phyloP scores from a whole-genome alignment of 106 monocot species.

The Dendrobium huoshanense region DNA sequence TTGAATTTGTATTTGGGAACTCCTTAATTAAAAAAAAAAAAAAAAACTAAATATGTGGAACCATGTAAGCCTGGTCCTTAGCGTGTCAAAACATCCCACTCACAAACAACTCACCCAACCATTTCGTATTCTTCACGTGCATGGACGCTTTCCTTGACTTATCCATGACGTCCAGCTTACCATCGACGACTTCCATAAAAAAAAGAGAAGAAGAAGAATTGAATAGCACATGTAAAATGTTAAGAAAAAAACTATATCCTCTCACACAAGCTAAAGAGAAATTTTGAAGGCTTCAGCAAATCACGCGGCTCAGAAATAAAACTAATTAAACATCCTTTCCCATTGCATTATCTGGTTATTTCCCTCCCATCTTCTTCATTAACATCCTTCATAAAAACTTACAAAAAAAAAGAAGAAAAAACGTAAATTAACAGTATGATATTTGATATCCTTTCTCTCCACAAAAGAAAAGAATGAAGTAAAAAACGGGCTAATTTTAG shows the following conservation, averaged over 20 bases:
- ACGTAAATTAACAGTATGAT: background rate
- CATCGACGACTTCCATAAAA: background rate
- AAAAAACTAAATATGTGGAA: background rate
- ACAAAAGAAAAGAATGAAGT: constrained; percentile 13
- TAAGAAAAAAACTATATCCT: no score
- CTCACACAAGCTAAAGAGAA: no score
- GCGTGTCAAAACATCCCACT: constrained; percentile 1
- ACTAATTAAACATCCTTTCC: no score
- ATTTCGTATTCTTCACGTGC: constrained; percentile 17
- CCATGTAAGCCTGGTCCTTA: background rate
- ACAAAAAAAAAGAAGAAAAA: background rate
- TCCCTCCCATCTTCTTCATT: no score
- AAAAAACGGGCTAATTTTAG: background rate
- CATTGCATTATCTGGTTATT: no score
- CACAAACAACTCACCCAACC: background rate
- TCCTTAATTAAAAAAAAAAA: background rate
- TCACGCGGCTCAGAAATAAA: no score
- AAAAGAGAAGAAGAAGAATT: no score
- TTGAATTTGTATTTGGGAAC: no score
- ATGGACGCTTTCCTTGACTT: constrained; percentile 18
- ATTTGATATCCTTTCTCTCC: background rate
- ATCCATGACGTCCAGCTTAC: background rate
- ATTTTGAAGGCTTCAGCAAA: no score
- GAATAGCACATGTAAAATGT: no score
- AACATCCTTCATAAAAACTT: background rate